These are phyloP conservation scores for Arthroderma sp. DNA, from an alignment of 2,329 filamentous ascomycete species.

Conservation along the genomic window DNA sequence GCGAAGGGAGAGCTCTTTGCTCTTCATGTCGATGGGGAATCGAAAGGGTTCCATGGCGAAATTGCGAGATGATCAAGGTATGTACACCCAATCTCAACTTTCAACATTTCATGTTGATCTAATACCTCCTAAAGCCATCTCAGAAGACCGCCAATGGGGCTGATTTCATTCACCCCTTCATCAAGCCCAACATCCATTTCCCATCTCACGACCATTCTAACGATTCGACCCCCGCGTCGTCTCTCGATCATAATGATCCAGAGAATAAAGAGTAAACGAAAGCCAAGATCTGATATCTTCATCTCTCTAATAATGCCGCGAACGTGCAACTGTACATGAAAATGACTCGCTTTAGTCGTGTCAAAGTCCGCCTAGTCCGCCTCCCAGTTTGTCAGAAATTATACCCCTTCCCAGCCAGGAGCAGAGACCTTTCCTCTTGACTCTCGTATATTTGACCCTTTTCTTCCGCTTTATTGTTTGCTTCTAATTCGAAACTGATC, in stretches of 20 bases:
- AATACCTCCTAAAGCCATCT: not conserved
- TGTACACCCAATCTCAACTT: not conserved
- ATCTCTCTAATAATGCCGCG: not conserved
- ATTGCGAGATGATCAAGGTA: conserved; percentile 11
- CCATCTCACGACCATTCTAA: not conserved
- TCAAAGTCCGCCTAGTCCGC: not conserved
- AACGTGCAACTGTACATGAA: not conserved
- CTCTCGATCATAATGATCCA: no score
- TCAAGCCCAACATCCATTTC: not conserved
- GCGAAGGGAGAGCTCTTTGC: conserved; percentile 36
- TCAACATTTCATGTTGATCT: not conserved
- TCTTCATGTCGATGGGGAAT: conserved; percentile 30
- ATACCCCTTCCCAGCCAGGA: not conserved
- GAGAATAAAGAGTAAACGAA: not conserved
- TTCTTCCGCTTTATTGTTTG: not conserved
- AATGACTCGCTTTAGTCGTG: not conserved
- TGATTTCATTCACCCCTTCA: not conserved
- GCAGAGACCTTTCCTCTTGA: not conserved
- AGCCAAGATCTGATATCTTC: not conserved
- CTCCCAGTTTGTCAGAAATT: not conserved
- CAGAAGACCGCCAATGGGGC: not conserved
- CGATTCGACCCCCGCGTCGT: not conserved
- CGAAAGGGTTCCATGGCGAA: conserved; percentile 16
- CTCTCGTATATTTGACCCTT: not conserved
- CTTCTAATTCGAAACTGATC: not conserved